Evolutionary conservation across 2,329 filamentous ascomycete species (phyloP).

Genomic region (Colletotrichum sp.): DNA sequence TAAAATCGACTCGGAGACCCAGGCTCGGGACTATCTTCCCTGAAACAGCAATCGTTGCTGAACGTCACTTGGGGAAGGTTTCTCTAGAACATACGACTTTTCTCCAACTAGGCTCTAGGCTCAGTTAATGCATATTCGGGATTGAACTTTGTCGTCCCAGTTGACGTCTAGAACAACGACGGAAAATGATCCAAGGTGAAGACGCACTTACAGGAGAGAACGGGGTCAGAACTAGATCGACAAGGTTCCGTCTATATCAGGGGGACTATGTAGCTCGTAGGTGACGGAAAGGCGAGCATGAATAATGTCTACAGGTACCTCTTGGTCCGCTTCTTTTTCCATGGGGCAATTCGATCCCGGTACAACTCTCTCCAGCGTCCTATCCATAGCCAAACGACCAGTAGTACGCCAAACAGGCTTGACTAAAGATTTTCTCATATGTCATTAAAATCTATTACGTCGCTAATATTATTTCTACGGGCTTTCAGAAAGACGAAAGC

Average conservation of each 20-base stretch:
- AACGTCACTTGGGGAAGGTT: background rate
- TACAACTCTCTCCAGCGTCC: background rate
- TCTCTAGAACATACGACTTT: background rate
- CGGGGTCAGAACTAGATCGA: background rate
- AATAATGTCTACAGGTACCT: too few species aligned
- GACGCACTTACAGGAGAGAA: background rate
- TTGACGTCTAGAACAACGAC: background rate
- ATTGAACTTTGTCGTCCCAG: background rate
- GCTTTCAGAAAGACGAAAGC: background rate
- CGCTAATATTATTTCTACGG: background rate
- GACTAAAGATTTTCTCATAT: background rate
- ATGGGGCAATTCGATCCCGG: too few species aligned
- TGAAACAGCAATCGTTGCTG: background rate
- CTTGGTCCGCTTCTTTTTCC: too few species aligned
- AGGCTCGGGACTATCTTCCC: background rate
- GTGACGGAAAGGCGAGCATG: background rate
- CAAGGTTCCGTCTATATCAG: background rate
- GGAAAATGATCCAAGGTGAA: background rate
- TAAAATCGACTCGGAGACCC: background rate
- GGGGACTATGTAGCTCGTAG: background rate
- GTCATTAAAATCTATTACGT: background rate
- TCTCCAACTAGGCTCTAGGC: background rate
- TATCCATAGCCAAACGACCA: too few species aligned
- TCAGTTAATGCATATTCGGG: fast-evolving
- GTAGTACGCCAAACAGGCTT: too few species aligned